phyloP scores from a whole-genome alignment of 345 rosid genomes.

The Gossypium bickii region DNA sequence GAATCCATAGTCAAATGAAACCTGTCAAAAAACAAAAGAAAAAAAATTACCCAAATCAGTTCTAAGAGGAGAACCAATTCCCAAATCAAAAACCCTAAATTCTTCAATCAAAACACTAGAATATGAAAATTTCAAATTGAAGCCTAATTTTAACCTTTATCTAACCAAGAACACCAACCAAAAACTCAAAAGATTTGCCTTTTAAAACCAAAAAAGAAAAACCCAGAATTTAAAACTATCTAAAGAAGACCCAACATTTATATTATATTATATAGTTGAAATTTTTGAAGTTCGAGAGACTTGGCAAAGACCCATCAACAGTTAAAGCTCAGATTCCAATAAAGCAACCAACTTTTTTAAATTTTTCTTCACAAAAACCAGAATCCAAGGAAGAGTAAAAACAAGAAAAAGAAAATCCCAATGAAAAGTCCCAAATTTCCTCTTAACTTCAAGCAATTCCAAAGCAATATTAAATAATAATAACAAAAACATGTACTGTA shows the following conservation, averaged over 20 bases:
- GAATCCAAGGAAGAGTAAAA: slow-evolving; percentile 31
- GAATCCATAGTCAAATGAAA: slow-evolving; percentile 63
- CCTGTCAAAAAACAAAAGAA: slow-evolving; percentile 32
- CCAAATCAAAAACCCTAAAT: neutral
- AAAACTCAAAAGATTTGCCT: neutral
- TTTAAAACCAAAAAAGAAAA: neutral
- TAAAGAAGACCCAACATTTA: neutral
- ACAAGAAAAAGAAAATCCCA: slow-evolving; percentile 18
- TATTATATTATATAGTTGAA: slow-evolving; percentile 8
- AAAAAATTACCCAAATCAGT: too few relatives aligned
- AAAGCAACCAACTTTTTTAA: slow-evolving; percentile 31
- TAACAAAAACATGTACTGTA: neutral
- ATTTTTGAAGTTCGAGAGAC: neutral
- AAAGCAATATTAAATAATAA: slow-evolving; percentile 17
- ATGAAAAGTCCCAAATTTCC: slow-evolving; percentile 23
- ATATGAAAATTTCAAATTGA: neutral
- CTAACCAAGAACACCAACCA: neutral
- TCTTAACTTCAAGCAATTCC: slow-evolving; percentile 1
- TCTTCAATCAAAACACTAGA: neutral
- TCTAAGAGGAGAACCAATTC: neutral
- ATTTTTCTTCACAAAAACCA: slow-evolving; percentile 24
- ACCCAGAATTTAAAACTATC: neutral
- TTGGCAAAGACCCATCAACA: slow-evolving; percentile 24
- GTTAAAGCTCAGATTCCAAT: slow-evolving; percentile 32
- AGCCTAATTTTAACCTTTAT: neutral